Evolutionary conservation across 805 yeast species (phyloP).

Genomic region (Kuraishia molischiana): DNA sequence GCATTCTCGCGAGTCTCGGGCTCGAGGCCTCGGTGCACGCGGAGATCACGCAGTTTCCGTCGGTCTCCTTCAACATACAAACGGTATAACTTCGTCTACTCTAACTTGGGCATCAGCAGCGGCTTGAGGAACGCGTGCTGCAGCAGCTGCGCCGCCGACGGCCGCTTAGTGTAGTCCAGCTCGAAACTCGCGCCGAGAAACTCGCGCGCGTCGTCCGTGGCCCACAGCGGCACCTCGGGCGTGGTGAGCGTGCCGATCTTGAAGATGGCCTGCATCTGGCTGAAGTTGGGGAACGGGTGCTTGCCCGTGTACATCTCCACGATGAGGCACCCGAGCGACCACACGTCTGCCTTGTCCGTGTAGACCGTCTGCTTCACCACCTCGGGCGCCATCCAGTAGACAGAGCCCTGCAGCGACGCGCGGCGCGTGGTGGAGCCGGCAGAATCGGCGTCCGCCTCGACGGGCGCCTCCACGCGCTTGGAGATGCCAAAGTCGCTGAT

Average conservation of each 20-base stretch:
- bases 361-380: slow-evolving; percentile 90
- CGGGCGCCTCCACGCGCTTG: slow-evolving; percentile 29
- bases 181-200: slow-evolving; percentile 65
- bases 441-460: slow-evolving; percentile 2
- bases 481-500: slow-evolving; percentile 63
- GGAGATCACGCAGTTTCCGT: slow-evolving; percentile 51
- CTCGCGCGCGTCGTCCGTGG: slow-evolving; percentile 56
- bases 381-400: slow-evolving; percentile 99
- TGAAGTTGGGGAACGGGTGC: slow-evolving; percentile 92
- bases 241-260: slow-evolving; percentile 76
- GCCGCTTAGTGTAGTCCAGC: slow-evolving; percentile 63
- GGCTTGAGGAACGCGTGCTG: slow-evolving; percentile 48
- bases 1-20: slow-evolving; percentile 61
- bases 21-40: slow-evolving; percentile 56
- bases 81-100: slow-evolving; percentile 19
- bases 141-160: slow-evolving; percentile 61
- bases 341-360: slow-evolving; percentile 88
- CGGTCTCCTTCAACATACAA: slow-evolving; percentile 66
- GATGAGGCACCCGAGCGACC: slow-evolving; percentile 94
- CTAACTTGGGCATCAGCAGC: background rate
- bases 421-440: slow-evolving; percentile 42
- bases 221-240: slow-evolving; percentile 75
- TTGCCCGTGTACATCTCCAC: slow-evolving; percentile 94
- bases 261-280: slow-evolving; percentile 96
- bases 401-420: slow-evolving; percentile 87